phyloP scores from a whole-genome alignment of 1,139 yeast species.

The Pichia sp. region DNA sequence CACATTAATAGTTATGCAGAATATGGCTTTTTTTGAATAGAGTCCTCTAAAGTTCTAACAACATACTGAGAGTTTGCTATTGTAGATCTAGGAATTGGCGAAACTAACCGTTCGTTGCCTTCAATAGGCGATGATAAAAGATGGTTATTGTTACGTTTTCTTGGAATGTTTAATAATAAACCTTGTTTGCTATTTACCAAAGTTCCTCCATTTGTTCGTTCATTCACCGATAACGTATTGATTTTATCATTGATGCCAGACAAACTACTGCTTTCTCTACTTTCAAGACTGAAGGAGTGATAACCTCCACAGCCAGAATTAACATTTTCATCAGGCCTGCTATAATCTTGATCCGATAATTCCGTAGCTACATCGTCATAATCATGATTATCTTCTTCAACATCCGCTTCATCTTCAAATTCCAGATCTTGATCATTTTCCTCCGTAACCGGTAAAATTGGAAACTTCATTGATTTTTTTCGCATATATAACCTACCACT shows the following conservation, averaged over 20 bases:
- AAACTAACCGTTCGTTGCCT: background rate
- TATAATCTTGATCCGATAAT: constrained; percentile 2
- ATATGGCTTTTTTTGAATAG: no score
- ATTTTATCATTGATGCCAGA: background rate
- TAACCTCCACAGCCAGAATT: background rate
- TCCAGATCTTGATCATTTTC: constrained; percentile 12
- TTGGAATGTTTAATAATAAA: background rate
- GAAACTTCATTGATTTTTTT: constrained; percentile 9
- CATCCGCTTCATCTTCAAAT: constrained; percentile 13
- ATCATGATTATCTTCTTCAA: constrained; percentile 12
- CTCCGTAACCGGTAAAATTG: constrained; percentile 10
- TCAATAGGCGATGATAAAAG: background rate
- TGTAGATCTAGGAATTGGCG: background rate
- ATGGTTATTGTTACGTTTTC: background rate
- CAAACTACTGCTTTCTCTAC: background rate
- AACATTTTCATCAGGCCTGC: background rate
- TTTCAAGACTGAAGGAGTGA: background rate
- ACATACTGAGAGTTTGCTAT: no score
- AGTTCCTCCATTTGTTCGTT: background rate
- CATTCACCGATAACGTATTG: background rate
- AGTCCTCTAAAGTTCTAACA: no score
- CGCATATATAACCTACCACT: constrained; percentile 7
- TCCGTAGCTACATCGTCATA: constrained; percentile 10
- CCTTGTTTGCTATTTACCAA: no score
- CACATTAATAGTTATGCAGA: no score